Conservation (phyloP, 2,329 filamentous ascomycete species). For the Exophiala dermatitidis region DNA sequence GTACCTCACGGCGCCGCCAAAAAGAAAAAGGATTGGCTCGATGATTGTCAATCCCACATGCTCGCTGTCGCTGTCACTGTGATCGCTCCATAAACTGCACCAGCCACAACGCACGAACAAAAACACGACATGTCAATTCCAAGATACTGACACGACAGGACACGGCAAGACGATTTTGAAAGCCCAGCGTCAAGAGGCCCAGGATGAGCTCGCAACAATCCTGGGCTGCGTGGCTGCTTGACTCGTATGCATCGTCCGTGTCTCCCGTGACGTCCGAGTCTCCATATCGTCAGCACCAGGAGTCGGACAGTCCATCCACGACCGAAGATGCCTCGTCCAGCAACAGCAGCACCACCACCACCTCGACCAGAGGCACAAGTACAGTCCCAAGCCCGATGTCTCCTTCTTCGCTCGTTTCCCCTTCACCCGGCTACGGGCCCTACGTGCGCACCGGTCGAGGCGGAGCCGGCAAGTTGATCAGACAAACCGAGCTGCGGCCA, state of each 20-base stretch:
- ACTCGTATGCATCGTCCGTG: conserved; percentile 24
- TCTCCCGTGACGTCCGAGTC: conserved; percentile 16
- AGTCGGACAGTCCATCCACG: conserved; percentile 7
- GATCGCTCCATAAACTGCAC: no score
- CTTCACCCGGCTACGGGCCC: conserved; percentile 28
- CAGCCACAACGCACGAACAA: no score
- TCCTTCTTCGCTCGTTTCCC: conserved; percentile 6
- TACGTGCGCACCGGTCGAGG: conserved; percentile 53
- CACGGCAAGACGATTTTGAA: not conserved
- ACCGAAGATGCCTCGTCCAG: conserved; percentile 8
- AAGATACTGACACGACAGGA: not conserved
- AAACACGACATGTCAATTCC: no score
- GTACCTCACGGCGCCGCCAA: no score
- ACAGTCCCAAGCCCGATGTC: conserved; percentile 11
- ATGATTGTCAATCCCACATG: no score
- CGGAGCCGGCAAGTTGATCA: conserved; percentile 58
- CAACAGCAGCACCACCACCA: not conserved
- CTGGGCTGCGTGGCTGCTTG: conserved; percentile 27
- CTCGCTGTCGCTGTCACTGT: no score
- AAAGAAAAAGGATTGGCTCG: no score
- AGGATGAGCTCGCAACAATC: conserved; percentile 14
- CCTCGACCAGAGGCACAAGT: not conserved
- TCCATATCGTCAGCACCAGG: conserved; percentile 14
- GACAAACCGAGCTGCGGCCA: conserved; percentile 34
- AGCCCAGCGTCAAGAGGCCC: not conserved